Evolutionary conservation across 257 asterid genomes (phyloP).

Genomic region (Solanum rostratum): DNA sequence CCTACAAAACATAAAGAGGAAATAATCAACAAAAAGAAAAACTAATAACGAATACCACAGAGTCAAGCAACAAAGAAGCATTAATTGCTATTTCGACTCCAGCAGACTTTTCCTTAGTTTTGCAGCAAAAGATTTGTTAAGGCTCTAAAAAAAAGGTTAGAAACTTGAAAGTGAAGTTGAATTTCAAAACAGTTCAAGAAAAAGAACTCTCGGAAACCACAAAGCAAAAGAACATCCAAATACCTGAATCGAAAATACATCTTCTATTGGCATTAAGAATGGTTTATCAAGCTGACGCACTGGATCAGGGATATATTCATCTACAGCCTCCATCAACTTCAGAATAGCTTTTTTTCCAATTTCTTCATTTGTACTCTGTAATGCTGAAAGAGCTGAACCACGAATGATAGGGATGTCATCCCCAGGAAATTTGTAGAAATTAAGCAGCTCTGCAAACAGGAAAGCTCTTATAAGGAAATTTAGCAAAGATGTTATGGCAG

Average conservation of each 20-base stretch:
- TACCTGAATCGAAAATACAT: conserved; percentile 98
- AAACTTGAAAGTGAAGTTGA: background rate
- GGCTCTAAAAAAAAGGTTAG: background rate
- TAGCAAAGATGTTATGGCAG: background rate
- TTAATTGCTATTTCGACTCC: background rate
- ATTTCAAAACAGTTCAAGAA: background rate
- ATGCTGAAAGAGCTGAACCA: conserved; percentile 95
- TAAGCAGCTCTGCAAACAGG: conserved; percentile 59
- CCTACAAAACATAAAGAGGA: conserved; percentile 28
- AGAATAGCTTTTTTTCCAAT: conserved; percentile 77
- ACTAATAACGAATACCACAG: background rate
- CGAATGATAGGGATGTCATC: conserved; percentile 96
- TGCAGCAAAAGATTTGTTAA: background rate
- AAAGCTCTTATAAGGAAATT: background rate
- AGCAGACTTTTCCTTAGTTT: background rate
- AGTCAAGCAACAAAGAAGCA: background rate
- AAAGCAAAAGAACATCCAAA: background rate
- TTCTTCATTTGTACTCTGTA: conserved; percentile 88
- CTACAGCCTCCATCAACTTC: conserved; percentile 96
- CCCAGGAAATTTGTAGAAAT: conserved; percentile 95
- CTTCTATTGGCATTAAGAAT: conserved; percentile 98
- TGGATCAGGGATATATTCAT: conserved; percentile 92
- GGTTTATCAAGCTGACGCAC: conserved; percentile 86
- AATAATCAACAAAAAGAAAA: background rate
- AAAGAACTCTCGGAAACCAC: background rate